Percentiles rank a stretch among this genome's conserved stretches.
Conservation (phyloP, 106 monocot species). For the Apostasia shenzhenica region DNA sequence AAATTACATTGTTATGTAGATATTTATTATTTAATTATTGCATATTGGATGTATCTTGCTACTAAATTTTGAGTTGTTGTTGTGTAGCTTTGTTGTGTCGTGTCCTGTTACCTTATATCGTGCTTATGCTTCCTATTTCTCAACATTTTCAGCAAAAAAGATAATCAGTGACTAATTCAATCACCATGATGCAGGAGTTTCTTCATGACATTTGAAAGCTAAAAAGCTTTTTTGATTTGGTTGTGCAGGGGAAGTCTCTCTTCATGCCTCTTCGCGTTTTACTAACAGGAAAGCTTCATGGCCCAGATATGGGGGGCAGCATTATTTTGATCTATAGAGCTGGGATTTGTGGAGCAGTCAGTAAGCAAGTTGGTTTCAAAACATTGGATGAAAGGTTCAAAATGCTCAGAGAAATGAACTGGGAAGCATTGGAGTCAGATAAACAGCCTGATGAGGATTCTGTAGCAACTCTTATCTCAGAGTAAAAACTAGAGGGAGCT, state of each 20-base stretch:
- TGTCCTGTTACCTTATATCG: no score
- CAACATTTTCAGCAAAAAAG: no score
- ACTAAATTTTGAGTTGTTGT: no score
- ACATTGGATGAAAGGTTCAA: constrained; percentile 71
- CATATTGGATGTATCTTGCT: no score
- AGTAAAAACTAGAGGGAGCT: no score
- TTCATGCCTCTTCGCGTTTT: constrained; percentile 86
- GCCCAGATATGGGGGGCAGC: constrained; percentile 88
- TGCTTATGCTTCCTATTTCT: no score
- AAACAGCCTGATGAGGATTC: constrained; percentile 29
- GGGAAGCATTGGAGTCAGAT: constrained; percentile 48
- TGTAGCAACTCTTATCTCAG: constrained; percentile 14
- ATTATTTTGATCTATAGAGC: constrained; percentile 66
- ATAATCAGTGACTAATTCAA: no score
- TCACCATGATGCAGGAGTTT: no score
- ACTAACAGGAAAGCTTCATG: constrained; percentile 92
- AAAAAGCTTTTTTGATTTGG: background rate
- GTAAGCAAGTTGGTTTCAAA: constrained; percentile 50
- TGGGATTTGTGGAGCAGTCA: constrained; percentile 38
- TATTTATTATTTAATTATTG: no score
- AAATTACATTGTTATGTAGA: no score
- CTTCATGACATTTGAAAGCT: no score
- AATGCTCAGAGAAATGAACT: constrained; percentile 60
- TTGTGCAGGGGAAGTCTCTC: constrained; percentile 72
- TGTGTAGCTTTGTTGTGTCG: no score